These are phyloP conservation scores for Petrea volubilis DNA, from an alignment of 257 asterid species.

Conservation along the genomic window DNA sequence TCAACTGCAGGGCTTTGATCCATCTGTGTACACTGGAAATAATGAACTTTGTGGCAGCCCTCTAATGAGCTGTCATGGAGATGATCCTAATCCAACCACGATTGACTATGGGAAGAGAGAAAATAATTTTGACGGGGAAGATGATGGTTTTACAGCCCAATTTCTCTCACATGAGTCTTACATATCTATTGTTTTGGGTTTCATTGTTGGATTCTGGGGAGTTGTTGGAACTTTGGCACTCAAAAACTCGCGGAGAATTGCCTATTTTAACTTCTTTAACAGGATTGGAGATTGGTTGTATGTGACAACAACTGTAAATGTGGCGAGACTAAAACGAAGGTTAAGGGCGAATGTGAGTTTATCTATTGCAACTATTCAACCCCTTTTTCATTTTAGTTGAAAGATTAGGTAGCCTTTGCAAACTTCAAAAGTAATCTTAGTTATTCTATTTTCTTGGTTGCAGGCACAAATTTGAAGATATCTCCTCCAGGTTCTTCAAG, in stretches of 20 bases:
- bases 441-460: too few species aligned
- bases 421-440: too few species aligned
- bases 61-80: constrained; percentile 24
- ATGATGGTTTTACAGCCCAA: constrained; percentile 4
- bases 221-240: constrained; percentile 19
- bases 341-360: neutral
- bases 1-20: constrained; percentile 33
- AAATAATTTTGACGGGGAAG: neutral
- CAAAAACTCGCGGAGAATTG: constrained; percentile 28
- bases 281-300: constrained; percentile 20
- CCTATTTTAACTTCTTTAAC: constrained; percentile 13
- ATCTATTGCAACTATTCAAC: neutral
- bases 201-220: constrained; percentile 38
- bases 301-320: neutral
- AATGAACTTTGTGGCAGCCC: constrained; percentile 36
- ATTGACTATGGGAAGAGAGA: neutral
- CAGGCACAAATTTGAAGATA: too few species aligned
- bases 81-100: neutral
- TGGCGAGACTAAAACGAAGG: neutral
- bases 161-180: constrained; percentile 8
- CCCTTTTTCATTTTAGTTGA: neutral
- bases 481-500: neutral
- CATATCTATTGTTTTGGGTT: constrained; percentile 27
- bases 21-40: constrained; percentile 31
- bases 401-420: too few species aligned